Conservation (phyloP, 352 stramenopile genomes). For the Globisporangium paddicum region DNA sequence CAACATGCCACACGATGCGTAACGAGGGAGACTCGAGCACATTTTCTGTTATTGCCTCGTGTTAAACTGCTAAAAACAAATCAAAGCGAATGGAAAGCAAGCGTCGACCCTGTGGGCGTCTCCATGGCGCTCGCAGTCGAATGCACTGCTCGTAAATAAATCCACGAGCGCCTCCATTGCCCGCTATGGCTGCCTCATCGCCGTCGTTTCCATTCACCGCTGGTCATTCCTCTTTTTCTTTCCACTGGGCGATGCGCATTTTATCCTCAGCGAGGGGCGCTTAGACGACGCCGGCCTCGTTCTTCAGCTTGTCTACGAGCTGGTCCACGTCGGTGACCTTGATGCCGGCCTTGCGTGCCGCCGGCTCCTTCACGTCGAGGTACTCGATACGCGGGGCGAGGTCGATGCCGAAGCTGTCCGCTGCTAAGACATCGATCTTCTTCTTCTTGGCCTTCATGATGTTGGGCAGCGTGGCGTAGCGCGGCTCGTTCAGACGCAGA, state of each 20-base stretch:
- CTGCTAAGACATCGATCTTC: slow-evolving; percentile 77
- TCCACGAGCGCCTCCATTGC: too few relatives aligned
- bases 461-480: slow-evolving; percentile 98
- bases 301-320: slow-evolving; percentile 97
- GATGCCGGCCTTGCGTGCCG: slow-evolving; percentile 91
- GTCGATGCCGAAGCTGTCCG: slow-evolving; percentile 73
- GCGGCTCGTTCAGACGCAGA: slow-evolving; percentile 97
- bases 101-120: too few relatives aligned
- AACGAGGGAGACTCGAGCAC: too few relatives aligned
- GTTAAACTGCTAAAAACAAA: too few relatives aligned
- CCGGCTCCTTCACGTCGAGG: slow-evolving; percentile 91
- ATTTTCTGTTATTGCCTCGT: too few relatives aligned
- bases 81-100: too few relatives aligned
- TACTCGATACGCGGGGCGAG: slow-evolving; percentile 66
- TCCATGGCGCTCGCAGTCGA: too few relatives aligned
- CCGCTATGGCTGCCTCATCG: too few relatives aligned
- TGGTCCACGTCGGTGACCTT: slow-evolving; percentile 94
- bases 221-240: too few relatives aligned
- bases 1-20: too few relatives aligned
- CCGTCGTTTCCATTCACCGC: too few relatives aligned
- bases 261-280: not conserved
- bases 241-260: not conserved
- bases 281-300: slow-evolving; percentile 91
- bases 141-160: too few relatives aligned
- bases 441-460: slow-evolving; percentile 99